Base-by-base conservation (phyloP, 2,329 filamentous ascomycete species). In the Truncatella angustata region DNA sequence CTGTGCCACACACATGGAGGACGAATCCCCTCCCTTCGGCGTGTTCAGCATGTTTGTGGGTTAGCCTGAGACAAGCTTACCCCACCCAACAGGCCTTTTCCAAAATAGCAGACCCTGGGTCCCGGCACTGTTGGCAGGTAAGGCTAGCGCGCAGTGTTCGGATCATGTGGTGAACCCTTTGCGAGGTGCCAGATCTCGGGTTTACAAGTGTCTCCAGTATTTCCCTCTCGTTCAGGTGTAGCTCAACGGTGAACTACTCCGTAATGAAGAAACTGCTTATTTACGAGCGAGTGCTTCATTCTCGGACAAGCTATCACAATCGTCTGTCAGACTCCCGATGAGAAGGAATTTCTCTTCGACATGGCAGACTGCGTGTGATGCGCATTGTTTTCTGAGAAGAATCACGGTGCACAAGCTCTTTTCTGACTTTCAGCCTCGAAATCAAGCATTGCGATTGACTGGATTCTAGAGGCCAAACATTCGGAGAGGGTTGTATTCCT, bases 361-460 rank as follows among this genome's bases (percentile, higher is more conserved):
- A 9, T 44, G 40, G 24, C 4, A 28, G 23, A 44, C 16, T 24
- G 40, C 21, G 24, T 26, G 28, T 40, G 7, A n/a, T 28, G 40
- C n/a, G 10, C 21, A 12, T 24, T 23, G 40, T 14, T 44, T n/a
- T 10, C 28, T 21, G 21, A 16, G 24, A 23, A n/a, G 23, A 26
- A 28, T 5, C 21, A 12, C 24, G n/a, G 16, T n/a, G n/a, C n/a
- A 32, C 7, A 32, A 32, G 28, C 7, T 2, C 7, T n/a, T 28
- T 23, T 44, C 40, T 44, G 20, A 23, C 23, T 44, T 44, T 44
- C 40, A 44, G 40, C 40, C 40, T 21, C 40, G 24, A 23, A n/a
- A 24, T 24, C 40, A 44, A 44, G 40, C 40, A 26, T 24, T 24
- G 16, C 5, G 20, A 16, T 24, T 44, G 20, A 4, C 16, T 9